Evolutionary conservation across 805 yeast genomes (phyloP).

Genomic region (Jamesozyma rosinii): DNA sequence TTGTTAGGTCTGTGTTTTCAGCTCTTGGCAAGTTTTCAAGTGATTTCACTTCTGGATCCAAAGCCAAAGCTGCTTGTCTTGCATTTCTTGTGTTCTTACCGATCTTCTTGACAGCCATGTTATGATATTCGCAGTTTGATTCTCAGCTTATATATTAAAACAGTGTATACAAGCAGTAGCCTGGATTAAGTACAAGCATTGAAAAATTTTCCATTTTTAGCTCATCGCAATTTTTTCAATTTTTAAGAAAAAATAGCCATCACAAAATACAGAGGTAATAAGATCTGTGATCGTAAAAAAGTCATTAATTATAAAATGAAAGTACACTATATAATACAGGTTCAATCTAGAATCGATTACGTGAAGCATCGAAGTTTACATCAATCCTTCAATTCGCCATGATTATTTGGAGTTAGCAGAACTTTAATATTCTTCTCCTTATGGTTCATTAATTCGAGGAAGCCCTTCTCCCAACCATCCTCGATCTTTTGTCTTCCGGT

Average conservation of each 20-base stretch:
- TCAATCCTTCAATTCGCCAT: constrained; percentile 22
- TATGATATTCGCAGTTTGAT: background rate
- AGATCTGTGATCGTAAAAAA: background rate
- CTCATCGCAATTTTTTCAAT: background rate
- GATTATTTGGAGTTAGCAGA: constrained; percentile 41
- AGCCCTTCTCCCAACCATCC: constrained; percentile 47
- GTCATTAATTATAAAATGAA: no score
- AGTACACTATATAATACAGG: no score
- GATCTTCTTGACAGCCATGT: constrained; percentile 11
- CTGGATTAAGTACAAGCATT: no score
- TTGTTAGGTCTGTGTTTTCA: constrained; percentile 49
- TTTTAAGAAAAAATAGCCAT: no score
- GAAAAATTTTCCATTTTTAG: background rate
- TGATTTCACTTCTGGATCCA: constrained; percentile 39
- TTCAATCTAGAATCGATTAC: no score
- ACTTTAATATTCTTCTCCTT: constrained; percentile 50
- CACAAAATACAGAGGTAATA: background rate
- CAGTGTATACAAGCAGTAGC: no score
- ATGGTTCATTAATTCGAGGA: constrained; percentile 40
- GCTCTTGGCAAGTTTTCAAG: constrained; percentile 48
- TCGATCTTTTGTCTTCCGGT: constrained; percentile 45
- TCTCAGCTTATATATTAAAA: no score
- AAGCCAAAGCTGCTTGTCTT: constrained; percentile 46
- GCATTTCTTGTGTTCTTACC: constrained; percentile 62
- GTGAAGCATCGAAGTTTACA: no score